Conservation (phyloP, 805 yeast species). For the Lipomyces spencermartinsiae region DNA sequence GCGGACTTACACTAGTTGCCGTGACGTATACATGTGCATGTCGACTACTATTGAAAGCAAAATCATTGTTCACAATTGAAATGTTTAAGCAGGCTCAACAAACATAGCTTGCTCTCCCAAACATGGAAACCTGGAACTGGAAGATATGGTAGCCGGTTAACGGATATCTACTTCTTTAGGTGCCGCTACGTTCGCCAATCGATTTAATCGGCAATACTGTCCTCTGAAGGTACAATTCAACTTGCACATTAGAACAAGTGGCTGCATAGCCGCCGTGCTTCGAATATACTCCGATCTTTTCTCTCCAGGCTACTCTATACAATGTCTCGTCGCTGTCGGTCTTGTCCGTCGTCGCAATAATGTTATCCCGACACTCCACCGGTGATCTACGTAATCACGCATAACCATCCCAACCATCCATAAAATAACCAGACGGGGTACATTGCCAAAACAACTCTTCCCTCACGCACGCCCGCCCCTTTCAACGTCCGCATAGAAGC, state of each 20-base stretch:
- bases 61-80: no score
- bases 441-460: constrained; percentile 64
- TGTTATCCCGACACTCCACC: not conserved
- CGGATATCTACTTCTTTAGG: not conserved
- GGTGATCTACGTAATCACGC: constrained; percentile 57
- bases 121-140: not conserved
- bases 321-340: not conserved
- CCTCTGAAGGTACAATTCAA: not conserved
- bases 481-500: constrained; percentile 67
- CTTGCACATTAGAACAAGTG: not conserved
- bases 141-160: no score
- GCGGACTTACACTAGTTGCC: no score
- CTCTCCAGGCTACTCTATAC: not conserved
- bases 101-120: no score
- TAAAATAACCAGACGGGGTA: constrained; percentile 72
- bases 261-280: not conserved
- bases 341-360: not conserved
- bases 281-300: not conserved
- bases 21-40: not conserved
- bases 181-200: not conserved
- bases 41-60: not conserved
- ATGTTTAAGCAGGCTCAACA: no score
- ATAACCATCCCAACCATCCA: constrained; percentile 68
- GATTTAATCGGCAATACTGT: not conserved
- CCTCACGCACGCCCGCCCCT: constrained; percentile 67